Evolutionary conservation across 2,329 filamentous ascomycete genomes (phyloP), one percentile per base, ranked within the genome.

Genomic region (Pestalotiopsis sp.): DNA sequence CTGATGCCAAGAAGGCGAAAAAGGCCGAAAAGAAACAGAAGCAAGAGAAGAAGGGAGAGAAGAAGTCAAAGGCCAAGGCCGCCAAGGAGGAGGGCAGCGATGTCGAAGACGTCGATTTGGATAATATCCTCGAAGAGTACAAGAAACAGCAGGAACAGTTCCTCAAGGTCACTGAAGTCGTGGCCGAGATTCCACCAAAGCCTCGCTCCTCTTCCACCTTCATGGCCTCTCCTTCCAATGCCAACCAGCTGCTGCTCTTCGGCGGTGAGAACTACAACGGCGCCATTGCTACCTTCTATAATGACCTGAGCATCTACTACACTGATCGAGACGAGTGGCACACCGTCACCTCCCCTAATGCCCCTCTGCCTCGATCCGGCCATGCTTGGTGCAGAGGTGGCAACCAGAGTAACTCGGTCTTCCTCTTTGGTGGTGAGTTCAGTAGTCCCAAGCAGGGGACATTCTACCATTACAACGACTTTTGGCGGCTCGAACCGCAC

Each of bases 391-490:
- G 93, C 75, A 89, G 94, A 69, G 94, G 93, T 68, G 93, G 92
- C 62, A 97, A 98, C 80, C 85, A 85, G 70, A 89, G 91, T 17
- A 92, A 92, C 71, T 90, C 92, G 41, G 89, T 98, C 66, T 99
- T 97, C 79, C 83, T 99, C 17, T 98, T 98, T 77, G 96, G 96
- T 72, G 96, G 95, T 70, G 96, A 99, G 81, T 99, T 99, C 80
- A 97, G 93, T 68, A 77, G 75, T 68, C 96, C 96, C 2, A 98
- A 98, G 79, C 96, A 98, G 81, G 96, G 96, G 4, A 98, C 95
- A 0, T 99, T 99, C 77, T 98, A 99, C 80, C 96, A 99, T 81
- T 99, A 99, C 83, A 97, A 97, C 76, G 96, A 98, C 82, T 98
- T 99, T 79, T 99, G 96, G 95, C 88, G 92, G 64, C 87, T 98